These are phyloP conservation scores for Lathyrus sativus DNA, from an alignment of 306 rosid species.

Conservation along the genomic window DNA sequence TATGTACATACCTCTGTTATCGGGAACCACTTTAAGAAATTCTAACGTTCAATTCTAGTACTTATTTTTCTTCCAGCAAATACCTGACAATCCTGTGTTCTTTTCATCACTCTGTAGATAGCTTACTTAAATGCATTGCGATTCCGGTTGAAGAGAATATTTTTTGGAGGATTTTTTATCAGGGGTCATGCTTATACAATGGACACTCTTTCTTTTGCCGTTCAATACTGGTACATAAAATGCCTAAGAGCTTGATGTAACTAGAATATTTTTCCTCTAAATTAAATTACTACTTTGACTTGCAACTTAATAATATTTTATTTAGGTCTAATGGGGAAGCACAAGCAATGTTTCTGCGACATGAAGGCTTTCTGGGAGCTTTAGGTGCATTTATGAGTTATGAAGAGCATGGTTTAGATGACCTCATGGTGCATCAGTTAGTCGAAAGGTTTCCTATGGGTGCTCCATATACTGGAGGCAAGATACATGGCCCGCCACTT, in stretches of 20 bases:
- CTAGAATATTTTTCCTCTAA: not conserved
- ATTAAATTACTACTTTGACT: conserved; percentile 25
- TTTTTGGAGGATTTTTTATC: conserved; percentile 98
- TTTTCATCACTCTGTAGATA: conserved; percentile 58
- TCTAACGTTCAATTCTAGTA: conserved; percentile 18
- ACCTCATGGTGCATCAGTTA: conserved; percentile 93
- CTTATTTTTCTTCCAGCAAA: conserved; percentile 18
- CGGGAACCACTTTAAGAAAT: conserved; percentile 15
- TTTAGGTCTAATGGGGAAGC: conserved; percentile 93
- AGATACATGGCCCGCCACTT: conserved; percentile 94
- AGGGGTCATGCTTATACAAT: conserved; percentile 99
- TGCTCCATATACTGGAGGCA: conserved; percentile 94
- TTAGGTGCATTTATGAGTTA: conserved; percentile 98
- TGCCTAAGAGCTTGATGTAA: conserved; percentile 3
- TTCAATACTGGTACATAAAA: conserved; percentile 76
- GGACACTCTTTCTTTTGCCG: conserved; percentile 98
- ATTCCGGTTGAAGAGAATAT: conserved; percentile 84
- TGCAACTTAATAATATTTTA: conserved; percentile 33
- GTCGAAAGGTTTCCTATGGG: conserved; percentile 99
- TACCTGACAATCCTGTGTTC: conserved; percentile 26
- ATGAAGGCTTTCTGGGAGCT: conserved; percentile 96
- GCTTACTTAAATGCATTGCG: conserved; percentile 87
- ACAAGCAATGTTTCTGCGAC: conserved; percentile 96
- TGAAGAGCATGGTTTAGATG: conserved; percentile 98
- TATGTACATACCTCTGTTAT: not conserved